A percentile compares a stretch with the other conserved stretches of the same genome.
Conservation (phyloP, 1,284 basidiomycete genomes). For the Amylostereum areolatum region DNA sequence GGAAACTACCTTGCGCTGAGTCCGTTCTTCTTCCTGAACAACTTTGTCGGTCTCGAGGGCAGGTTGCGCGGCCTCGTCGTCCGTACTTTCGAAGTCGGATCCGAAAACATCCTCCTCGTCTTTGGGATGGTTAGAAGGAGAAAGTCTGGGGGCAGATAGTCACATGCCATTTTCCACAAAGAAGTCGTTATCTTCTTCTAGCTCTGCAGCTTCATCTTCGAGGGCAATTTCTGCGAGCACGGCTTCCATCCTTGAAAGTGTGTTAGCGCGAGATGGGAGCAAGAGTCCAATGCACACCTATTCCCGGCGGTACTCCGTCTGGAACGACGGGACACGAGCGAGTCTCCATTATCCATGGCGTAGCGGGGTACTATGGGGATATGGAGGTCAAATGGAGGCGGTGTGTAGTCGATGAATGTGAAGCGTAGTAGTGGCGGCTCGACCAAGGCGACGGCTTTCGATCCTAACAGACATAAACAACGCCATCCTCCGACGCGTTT, state of each 20-base stretch:
- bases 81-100: slow-evolving; percentile 79
- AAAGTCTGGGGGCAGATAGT: not conserved
- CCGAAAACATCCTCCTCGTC: slow-evolving; percentile 77
- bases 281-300: slow-evolving; percentile 32
- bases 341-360: slow-evolving; percentile 36
- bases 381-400: not conserved
- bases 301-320: slow-evolving; percentile 72
- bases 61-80: slow-evolving; percentile 58
- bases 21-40: slow-evolving; percentile 55
- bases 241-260: slow-evolving; percentile 54
- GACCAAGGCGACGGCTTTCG: slow-evolving; percentile 3
- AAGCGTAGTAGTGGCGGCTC: not conserved
- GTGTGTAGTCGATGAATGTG: not conserved
- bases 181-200: slow-evolving; percentile 71
- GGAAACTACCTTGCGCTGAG: slow-evolving; percentile 43
- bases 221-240: slow-evolving; percentile 65
- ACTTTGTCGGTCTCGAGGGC: slow-evolving; percentile 51
- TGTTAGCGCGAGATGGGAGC: not conserved
- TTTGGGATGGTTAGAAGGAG: slow-evolving; percentile 22
- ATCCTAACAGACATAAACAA: slow-evolving; percentile 18
- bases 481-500: slow-evolving; percentile 1
- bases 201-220: slow-evolving; percentile 58
- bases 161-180: slow-evolving; percentile 48
- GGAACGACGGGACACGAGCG: slow-evolving; percentile 51
- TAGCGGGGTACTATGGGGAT: too few relatives aligned